Base-by-base conservation (phyloP, 2,329 filamentous ascomycete genomes). In the Dichotomopilus funicola region DNA sequence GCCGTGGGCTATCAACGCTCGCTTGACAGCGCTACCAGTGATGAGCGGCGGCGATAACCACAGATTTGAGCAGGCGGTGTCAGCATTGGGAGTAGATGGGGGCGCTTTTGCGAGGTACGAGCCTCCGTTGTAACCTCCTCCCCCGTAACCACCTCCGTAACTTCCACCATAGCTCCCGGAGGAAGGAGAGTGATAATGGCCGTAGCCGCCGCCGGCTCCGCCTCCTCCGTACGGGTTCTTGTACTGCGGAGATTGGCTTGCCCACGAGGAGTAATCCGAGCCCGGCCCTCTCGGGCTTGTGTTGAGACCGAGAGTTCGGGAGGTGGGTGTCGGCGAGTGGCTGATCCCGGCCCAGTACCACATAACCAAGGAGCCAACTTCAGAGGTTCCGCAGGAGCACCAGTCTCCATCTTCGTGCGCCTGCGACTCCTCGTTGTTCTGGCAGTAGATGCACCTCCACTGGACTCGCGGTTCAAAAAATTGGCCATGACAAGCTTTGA, bases 341-440 rank as follows among this genome's bases (percentile, higher is more conserved):
- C 55, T 49, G 41, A 58, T 37, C 42, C 49, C 56, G 34, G 64
- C 65, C 37, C 61, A 67, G 36, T 61, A 65, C 62, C 62, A 67
- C 47, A 49, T 62, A 38, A 62, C 58, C 58, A 58, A 62, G 4
- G 27, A 3, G 31, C 48, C 57, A 3, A n/a, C 9, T 12, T 35
- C 34, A 5, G 35, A 19, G 3, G 43, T 5, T n/a, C 1, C 7
- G 9, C 45, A 53, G 11, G 10, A 7, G 31, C 6, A n/a, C 31
- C 37, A 43, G 12, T 6, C 6, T 6, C 41, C 31, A 8, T 33
- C 10, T 11, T 10, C 12, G 13, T 4, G n/a, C 4, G 10, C 6
- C 13, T 36, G 9, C 1, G 10, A 38, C 31, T 33, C 42, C 5
- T 59, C 19, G 19, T 3, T n/a, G 27, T 45, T 36, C 2, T 37